These are phyloP conservation scores for Fusarium udum DNA, from an alignment of 2,329 filamentous ascomycete genomes.

Conservation along the genomic window DNA sequence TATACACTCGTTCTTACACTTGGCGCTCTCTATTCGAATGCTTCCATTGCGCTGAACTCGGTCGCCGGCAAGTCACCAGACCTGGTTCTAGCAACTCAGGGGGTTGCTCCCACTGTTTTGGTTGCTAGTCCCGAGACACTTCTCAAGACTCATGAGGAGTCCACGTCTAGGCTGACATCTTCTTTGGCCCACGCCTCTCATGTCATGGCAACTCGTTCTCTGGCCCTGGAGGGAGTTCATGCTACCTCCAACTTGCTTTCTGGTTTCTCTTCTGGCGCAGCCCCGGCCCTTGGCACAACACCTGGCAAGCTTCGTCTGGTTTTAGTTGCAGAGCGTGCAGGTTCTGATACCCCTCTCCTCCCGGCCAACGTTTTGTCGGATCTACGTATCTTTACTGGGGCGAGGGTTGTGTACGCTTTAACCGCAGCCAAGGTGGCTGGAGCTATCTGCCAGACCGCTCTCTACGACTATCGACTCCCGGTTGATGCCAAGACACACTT, in stretches of 20 bases:
- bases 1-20: slow-evolving; percentile 84
- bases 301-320: slow-evolving; percentile 83
- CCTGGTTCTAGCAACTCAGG: slow-evolving; percentile 75
- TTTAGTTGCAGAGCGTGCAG: slow-evolving; percentile 79
- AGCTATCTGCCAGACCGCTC: slow-evolving; percentile 84
- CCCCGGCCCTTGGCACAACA: slow-evolving; percentile 67
- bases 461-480: slow-evolving; percentile 82
- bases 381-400: slow-evolving; percentile 80
- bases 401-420: slow-evolving; percentile 85
- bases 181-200: slow-evolving; percentile 74
- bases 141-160: slow-evolving; percentile 71
- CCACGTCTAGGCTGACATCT: slow-evolving; percentile 68
- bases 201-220: slow-evolving; percentile 73
- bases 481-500: slow-evolving; percentile 68
- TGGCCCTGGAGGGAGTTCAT: slow-evolving; percentile 77
- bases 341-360: slow-evolving; percentile 69
- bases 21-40: slow-evolving; percentile 83
- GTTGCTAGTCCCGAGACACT: slow-evolving; percentile 81
- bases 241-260: slow-evolving; percentile 62
- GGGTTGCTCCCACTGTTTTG: slow-evolving; percentile 82
- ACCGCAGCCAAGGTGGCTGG: slow-evolving; percentile 86
- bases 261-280: slow-evolving; percentile 64
- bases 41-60: slow-evolving; percentile 87
- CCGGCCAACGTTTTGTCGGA: slow-evolving; percentile 79
- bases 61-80: slow-evolving; percentile 80